Base-by-base conservation (phyloP, 306 rosid species). In the Pyrus betulifolia region DNA sequence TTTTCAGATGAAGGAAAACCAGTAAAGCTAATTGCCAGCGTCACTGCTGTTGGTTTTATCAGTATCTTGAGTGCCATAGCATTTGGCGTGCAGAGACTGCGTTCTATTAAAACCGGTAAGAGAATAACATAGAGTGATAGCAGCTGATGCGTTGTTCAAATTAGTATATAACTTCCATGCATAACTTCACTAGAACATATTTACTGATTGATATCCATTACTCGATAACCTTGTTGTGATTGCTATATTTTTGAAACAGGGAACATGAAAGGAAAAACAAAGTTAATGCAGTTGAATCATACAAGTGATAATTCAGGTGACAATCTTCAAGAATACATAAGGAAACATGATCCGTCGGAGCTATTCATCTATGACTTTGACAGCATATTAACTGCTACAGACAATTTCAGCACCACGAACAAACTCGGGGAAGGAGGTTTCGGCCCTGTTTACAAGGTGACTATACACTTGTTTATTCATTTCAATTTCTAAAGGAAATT, bases 341-440 rank as follows among this genome's bases (percentile, higher is more conserved):
- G 69, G 44, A 67, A 63, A 5, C 6, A 42, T 27, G 54, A 64
- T 66, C 45, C 28, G 2, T 63, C 64, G 0, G 81, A 81, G 74
- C 25, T 64, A 13, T 18, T 22, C 11, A 38, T 71, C 17, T 76
- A 55, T 12, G 49, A 55, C 8, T 81, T 75, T 46, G 75, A 70
- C 4, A 42, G 38, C 70, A 70, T 81, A 54, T 22, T 51, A 23
- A 23, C 30, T 13, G 81, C 84, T 8, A 76, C 84, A 5, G 14
- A 76, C 71, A 21, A 58, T 64, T 81, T 81, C 74, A 70, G 67
- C 51, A 15, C n/a, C 6, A 27, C 27, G 44, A 81, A 81, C 70
- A 81, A 76, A 81, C 84, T 81, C 12, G 84, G 80, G 4, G 58
- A 81, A 76, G 81, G 84, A 42, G 81, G 84, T 15, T 81, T 81